These are phyloP conservation scores for Fonsecaea erecta DNA, from an alignment of 2,329 filamentous ascomycete species.

Conservation along the genomic window DNA sequence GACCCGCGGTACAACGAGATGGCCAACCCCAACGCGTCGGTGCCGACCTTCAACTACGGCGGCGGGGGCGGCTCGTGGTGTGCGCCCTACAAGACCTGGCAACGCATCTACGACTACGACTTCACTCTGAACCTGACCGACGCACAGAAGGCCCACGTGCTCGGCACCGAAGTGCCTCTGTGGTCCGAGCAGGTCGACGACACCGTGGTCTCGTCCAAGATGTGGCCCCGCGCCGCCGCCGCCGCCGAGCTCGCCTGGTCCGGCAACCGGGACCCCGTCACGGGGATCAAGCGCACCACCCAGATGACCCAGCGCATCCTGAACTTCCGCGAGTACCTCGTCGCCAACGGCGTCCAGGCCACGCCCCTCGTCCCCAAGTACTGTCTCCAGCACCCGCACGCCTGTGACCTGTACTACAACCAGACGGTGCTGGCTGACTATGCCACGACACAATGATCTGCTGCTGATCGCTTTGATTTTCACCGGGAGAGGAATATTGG, in stretches of 20 bases:
- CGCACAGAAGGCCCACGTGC: slow-evolving; percentile 53
- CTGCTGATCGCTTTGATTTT: background rate
- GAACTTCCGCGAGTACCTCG: slow-evolving; percentile 64
- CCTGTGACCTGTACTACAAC: slow-evolving; percentile 60
- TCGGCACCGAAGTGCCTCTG: slow-evolving; percentile 58
- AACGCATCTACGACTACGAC: slow-evolving; percentile 64
- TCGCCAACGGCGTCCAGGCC: slow-evolving; percentile 59
- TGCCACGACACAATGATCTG: slow-evolving; percentile 15
- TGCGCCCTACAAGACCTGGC: slow-evolving; percentile 64
- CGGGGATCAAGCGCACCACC: slow-evolving; percentile 58
- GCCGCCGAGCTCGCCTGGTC: slow-evolving; percentile 62
- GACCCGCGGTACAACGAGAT: slow-evolving; percentile 62
- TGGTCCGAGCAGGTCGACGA: slow-evolving; percentile 63
- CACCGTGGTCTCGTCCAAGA: slow-evolving; percentile 54
- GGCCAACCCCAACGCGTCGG: slow-evolving; percentile 54
- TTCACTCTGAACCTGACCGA: slow-evolving; percentile 57
- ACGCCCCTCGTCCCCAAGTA: slow-evolving; percentile 61
- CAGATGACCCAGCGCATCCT: slow-evolving; percentile 60
- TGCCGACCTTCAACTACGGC: slow-evolving; percentile 59
- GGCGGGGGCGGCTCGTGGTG: slow-evolving; percentile 62
- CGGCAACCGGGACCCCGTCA: slow-evolving; percentile 55
- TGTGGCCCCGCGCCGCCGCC: slow-evolving; percentile 63
- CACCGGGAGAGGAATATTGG: background rate
- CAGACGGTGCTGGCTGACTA: slow-evolving; percentile 47
- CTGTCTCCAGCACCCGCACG: slow-evolving; percentile 62